These are phyloP conservation scores for Clarireedia paspali DNA, from an alignment of 2,329 filamentous ascomycete species.

Conservation along the genomic window DNA sequence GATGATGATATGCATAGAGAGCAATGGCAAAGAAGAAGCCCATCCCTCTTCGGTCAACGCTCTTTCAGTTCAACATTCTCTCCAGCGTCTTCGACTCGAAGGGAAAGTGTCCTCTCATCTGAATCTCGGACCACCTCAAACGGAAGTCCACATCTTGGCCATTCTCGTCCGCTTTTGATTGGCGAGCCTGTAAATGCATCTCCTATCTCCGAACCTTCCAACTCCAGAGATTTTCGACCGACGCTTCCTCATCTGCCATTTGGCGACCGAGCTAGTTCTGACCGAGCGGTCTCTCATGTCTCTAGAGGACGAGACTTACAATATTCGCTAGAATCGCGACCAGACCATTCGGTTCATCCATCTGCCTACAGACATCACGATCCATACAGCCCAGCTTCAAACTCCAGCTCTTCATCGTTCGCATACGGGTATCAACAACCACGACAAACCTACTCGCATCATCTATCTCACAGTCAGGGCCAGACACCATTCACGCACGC, in stretches of 20 bases:
- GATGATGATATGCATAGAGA: not conserved
- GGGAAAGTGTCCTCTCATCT: not conserved
- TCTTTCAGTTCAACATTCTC: not conserved
- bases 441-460: not conserved
- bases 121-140: not conserved
- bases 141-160: not conserved
- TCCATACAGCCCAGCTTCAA: not conserved
- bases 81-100: not conserved
- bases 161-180: not conserved
- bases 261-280: not conserved
- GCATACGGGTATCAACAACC: constrained; percentile 11
- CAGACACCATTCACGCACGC: constrained; percentile 21
- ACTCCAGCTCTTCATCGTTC: not conserved
- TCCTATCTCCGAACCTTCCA: constrained; percentile 3
- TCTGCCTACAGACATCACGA: not conserved
- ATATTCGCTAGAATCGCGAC: no score
- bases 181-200: not conserved
- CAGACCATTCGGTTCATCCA: not conserved
- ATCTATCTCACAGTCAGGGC: constrained; percentile 12
- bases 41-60: not conserved
- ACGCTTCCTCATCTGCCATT: not conserved
- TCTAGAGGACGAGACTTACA: no score
- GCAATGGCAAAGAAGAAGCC: not conserved
- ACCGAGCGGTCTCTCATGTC: no score
- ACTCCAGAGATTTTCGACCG: not conserved